Base-by-base conservation (phyloP, 805 yeast species). In the Wickerhamiella domercqiae region DNA sequence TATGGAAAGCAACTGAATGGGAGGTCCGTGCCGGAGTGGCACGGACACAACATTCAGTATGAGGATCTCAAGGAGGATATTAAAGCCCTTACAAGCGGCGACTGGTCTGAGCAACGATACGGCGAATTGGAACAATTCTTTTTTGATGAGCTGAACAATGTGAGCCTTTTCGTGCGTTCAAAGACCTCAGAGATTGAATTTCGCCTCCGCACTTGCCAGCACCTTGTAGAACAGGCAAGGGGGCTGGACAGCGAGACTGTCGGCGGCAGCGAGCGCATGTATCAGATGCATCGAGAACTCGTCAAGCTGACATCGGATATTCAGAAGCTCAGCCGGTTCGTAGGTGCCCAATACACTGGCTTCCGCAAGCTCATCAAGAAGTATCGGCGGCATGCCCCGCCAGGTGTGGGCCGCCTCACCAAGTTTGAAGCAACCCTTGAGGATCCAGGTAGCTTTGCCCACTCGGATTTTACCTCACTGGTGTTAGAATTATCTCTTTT, bases 11-110 rank as follows among this genome's bases (percentile, higher is more conserved):
- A 78, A 50, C 66, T 86, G 17, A 63, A 69, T 37, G 73, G 71
- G 45, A 67, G 82, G 47, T 78, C 94, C 9, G 78, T 83, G 18
- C 83, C 86, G 2, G 90, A 81, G 60, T 86, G 97, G 96, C 70
- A 70, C 49, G 70, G 71, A 43, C 77, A 81, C 57, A 83, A 86
- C 55, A 66, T 86, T 29, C 84, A 82, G 51, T 86, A 86, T 58
- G 78, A 82, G 47, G 80, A 74, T 26, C 55, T 86, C 40, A 86
- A 84, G 56, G 58, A 59, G 3, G 64, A 68, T 32, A 81, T 86
- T 41, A 68, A 75, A 48, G 53, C 56, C 16, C 72, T 75, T 6
- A 78, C 87, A 1, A 38, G 33, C 34, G 29, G 41, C 15, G 29
- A 37, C 1, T 38, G 38, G 21, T 32, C 38, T 20, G 33, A 24